Percentiles rank a stretch among this genome's conserved stretches.
These are phyloP conservation scores for Elasticomyces elasticus DNA, from an alignment of 495 filamentous ascomycete species.

Conservation along the genomic window DNA sequence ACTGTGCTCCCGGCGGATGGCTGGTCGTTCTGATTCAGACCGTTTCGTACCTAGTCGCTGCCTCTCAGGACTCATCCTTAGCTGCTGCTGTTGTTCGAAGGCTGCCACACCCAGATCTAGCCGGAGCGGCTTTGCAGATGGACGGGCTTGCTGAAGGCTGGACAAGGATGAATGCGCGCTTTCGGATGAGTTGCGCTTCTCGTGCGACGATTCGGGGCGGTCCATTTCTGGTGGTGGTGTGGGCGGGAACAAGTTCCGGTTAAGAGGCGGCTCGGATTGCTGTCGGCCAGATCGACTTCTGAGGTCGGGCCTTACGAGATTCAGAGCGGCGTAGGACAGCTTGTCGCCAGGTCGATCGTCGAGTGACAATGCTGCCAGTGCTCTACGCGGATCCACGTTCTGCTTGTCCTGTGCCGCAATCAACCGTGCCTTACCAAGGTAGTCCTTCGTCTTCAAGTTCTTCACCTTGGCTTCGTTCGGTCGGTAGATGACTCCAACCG, in stretches of 20 bases:
- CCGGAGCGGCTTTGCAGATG: conserved; percentile 27
- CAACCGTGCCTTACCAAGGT: conserved; percentile 84
- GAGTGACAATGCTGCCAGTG: conserved; percentile 31
- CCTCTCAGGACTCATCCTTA: conserved; percentile 11
- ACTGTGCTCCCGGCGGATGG: conserved; percentile 14
- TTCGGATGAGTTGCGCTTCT: conserved; percentile 10
- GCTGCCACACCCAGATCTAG: conserved; percentile 33
- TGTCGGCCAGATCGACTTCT: conserved; percentile 58
- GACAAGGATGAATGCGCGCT: conserved; percentile 13
- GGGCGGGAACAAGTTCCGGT: conserved; percentile 84
- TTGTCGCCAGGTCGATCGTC: conserved; percentile 71
- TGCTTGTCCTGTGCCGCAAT: conserved; percentile 73
- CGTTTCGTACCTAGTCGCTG: conserved; percentile 28
- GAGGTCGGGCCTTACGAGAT: conserved; percentile 78
- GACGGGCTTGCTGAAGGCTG: conserved; percentile 27
- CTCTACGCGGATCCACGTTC: conserved; percentile 26
- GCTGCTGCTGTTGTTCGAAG: conserved; percentile 26
- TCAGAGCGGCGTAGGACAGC: conserved; percentile 80
- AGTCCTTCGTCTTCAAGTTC: conserved; percentile 94
- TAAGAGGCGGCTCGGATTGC: conserved; percentile 75
- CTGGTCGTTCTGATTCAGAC: conserved; percentile 31
- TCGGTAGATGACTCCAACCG: conserved; percentile 86
- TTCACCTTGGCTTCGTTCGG: conserved; percentile 97
- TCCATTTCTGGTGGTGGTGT: conserved; percentile 90
- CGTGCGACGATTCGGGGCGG: conserved; percentile 29